phyloP scores from a whole-genome alignment of 2,329 filamentous ascomycete species.

The Aureobasidium vineae region DNA sequence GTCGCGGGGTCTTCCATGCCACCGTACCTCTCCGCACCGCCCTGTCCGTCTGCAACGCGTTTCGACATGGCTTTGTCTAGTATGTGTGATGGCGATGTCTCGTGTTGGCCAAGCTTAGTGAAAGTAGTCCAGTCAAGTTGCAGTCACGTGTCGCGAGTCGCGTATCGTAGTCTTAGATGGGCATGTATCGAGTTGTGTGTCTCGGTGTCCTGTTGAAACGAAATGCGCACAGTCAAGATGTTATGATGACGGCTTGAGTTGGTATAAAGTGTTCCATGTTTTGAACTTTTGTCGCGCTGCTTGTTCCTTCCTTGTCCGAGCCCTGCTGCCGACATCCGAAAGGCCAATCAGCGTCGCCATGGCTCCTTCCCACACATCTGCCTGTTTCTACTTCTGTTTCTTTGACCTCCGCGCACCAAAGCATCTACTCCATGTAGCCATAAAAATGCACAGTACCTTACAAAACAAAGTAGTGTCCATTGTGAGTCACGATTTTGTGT shows the following conservation, averaged over 20 bases:
- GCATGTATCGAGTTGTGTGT: constrained; percentile 7
- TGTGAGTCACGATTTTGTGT: no score
- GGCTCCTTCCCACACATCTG: background rate
- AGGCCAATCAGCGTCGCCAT: constrained; percentile 17
- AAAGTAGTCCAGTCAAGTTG: background rate
- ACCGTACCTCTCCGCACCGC: constrained; percentile 28
- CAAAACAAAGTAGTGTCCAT: no score
- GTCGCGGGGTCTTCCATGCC: constrained; percentile 16
- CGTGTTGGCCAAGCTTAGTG: background rate
- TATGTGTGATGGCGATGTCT: background rate
- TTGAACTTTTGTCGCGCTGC: constrained; percentile 21
- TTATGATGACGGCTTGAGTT: background rate
- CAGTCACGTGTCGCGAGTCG: background rate
- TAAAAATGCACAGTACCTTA: no score
- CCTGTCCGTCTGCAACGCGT: constrained; percentile 28
- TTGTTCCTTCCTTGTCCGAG: background rate
- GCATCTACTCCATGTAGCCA: background rate
- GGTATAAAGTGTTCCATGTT: background rate
- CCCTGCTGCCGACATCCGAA: background rate
- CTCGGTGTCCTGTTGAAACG: no score
- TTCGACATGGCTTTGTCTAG: constrained; percentile 28
- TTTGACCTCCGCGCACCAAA: background rate
- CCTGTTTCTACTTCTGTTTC: background rate
- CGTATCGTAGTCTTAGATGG: background rate
- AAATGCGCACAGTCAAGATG: background rate